These are phyloP conservation scores for Jaltomata sinuosa DNA, from an alignment of 257 asterid genomes.

Conservation along the genomic window DNA sequence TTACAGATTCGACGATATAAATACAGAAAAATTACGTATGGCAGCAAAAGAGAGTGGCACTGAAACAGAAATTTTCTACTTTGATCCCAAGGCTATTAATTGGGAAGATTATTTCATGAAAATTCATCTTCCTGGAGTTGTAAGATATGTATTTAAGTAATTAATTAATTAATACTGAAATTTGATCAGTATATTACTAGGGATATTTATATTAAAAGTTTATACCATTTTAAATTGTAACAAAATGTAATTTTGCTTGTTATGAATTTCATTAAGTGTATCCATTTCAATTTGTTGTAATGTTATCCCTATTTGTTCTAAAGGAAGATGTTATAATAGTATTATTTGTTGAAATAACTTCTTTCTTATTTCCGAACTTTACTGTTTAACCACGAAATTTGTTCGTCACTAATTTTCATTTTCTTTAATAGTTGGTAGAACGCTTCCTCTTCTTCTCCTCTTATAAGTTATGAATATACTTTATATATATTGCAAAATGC, in stretches of 20 bases:
- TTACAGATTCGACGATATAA: constrained; percentile 75
- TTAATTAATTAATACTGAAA: constrained; percentile 6
- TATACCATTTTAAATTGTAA: not conserved
- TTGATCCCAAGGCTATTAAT: constrained; percentile 56
- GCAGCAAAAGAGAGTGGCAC: constrained; percentile 26
- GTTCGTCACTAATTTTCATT: too few species aligned
- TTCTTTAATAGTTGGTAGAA: too few species aligned
- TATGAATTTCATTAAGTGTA: not conserved
- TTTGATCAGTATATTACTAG: not conserved
- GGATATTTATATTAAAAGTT: not conserved
- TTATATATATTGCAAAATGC: too few species aligned
- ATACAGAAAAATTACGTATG: constrained; percentile 48
- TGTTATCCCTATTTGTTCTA: not conserved
- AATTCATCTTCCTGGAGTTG: constrained; percentile 68
- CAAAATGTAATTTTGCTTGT: not conserved
- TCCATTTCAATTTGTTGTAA: not conserved
- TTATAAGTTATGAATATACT: too few species aligned
- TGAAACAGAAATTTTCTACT: constrained; percentile 40
- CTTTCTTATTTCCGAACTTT: too few species aligned
- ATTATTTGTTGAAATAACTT: not conserved
- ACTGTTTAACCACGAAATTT: too few species aligned
- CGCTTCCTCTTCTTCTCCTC: too few species aligned
- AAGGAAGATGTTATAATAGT: not conserved
- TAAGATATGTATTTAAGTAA: constrained; percentile 60
- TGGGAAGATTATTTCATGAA: constrained; percentile 79